Evolutionary conservation across 148 eudicot species (phyloP).

Genomic region (Camellia lanceoleosa): DNA sequence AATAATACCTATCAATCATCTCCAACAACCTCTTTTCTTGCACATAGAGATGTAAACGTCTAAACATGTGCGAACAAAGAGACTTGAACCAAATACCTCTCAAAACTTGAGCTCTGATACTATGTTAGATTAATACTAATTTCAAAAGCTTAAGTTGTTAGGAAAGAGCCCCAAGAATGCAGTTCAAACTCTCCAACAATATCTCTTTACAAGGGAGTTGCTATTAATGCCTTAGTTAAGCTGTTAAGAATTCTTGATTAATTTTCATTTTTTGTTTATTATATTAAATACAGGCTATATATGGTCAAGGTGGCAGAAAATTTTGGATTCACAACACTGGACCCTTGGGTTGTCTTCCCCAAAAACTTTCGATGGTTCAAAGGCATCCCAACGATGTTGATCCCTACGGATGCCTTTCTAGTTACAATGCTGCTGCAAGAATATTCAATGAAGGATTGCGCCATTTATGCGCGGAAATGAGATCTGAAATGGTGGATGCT

Average conservation of each 20-base stretch:
- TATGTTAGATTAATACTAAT: too few relatives aligned
- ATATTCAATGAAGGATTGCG: conserved; percentile 62
- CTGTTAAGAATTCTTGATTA: not conserved
- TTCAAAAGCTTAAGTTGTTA: too few relatives aligned
- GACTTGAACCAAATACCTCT: too few relatives aligned
- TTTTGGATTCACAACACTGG: conserved; percentile 97
- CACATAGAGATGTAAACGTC: too few relatives aligned
- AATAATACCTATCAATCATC: too few relatives aligned
- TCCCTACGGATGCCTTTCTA: conserved; percentile 58
- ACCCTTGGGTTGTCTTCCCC: conserved; percentile 92
- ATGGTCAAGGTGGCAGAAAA: conserved; percentile 73
- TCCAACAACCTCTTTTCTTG: too few relatives aligned
- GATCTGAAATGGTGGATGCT: conserved; percentile 56
- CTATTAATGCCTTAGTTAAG: not conserved
- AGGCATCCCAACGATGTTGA: conserved; percentile 45
- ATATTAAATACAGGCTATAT: conserved; percentile 41
- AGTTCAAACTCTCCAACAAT: too few relatives aligned
- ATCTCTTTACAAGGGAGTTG: too few relatives aligned
- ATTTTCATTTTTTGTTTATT: not conserved
- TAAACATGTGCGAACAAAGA: too few relatives aligned
- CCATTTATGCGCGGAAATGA: conserved; percentile 48
- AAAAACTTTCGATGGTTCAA: conserved; percentile 55
- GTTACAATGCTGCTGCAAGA: conserved; percentile 64
- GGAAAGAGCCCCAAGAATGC: too few relatives aligned
- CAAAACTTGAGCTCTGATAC: too few relatives aligned